Percentiles rank a stretch among this genome's conserved stretches.
Evolutionary conservation across 2,329 filamentous ascomycete species (phyloP).

Genomic region (Chaetomiaceae sp.): DNA sequence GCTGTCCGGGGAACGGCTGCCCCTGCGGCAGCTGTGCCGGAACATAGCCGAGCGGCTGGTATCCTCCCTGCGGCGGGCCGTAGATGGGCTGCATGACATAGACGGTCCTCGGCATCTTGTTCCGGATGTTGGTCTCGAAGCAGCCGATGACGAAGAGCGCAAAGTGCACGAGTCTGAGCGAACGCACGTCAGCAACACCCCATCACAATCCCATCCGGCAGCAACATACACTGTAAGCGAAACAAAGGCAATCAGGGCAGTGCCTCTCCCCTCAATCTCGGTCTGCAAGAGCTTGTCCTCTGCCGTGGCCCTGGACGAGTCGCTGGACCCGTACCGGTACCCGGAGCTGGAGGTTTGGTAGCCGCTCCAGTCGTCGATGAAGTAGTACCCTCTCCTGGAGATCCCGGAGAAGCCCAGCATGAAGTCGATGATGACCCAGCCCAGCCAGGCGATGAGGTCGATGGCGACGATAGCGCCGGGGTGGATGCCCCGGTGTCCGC

Average conservation of each 20-base stretch:
- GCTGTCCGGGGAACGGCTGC: neutral
- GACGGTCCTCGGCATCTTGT: constrained; percentile 6
- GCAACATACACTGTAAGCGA: neutral
- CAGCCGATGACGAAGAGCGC: constrained; percentile 18
- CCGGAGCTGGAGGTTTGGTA: neutral
- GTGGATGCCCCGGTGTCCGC: constrained; percentile 26
- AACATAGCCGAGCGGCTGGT: neutral
- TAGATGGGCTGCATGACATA: constrained; percentile 10
- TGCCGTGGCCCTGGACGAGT: neutral
- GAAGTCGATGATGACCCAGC: neutral
- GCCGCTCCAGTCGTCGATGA: neutral
- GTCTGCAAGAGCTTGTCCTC: neutral
- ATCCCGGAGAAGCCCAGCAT: neutral
- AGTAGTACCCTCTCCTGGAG: neutral
- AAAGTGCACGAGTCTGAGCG: constrained; percentile 10
- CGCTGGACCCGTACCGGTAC: neutral
- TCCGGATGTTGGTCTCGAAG: constrained; percentile 17
- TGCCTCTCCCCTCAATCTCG: neutral
- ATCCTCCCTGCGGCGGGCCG: neutral
- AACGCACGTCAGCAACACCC: neutral
- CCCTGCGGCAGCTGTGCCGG: neutral
- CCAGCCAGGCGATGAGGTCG: constrained; percentile 18
- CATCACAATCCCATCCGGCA: too few relatives aligned
- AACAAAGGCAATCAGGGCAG: constrained; percentile 3
- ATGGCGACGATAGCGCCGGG: constrained; percentile 29